Conservation (phyloP, 2,329 filamentous ascomycete genomes). For the Arthrobotrys entomopaga region DNA sequence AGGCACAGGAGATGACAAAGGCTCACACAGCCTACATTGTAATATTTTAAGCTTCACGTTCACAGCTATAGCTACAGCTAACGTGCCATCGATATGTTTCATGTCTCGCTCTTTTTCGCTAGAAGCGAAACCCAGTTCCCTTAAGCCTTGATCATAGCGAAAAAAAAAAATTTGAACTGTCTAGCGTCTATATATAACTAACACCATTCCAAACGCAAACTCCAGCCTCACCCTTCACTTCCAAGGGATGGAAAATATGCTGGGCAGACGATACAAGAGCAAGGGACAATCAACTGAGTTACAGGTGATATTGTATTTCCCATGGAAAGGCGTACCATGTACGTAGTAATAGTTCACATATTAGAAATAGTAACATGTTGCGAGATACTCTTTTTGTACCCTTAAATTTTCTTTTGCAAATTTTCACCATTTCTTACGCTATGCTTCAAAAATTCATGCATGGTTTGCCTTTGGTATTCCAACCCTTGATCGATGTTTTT, state of each 20-base stretch:
- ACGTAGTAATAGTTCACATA: not conserved
- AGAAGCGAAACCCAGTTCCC: no score
- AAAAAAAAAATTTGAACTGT: not conserved
- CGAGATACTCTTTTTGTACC: conserved; percentile 4
- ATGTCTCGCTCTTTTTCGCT: no score
- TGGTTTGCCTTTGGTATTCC: conserved; percentile 39
- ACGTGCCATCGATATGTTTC: no score
- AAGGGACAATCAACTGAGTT: no score
- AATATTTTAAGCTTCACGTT: not conserved
- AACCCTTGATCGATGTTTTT: conserved; percentile 22
- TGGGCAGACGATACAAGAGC: not conserved
- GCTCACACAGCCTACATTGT: not conserved
- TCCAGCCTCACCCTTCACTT: conserved; percentile 15
- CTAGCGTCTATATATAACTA: conserved; percentile 16
- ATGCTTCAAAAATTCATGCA: conserved; percentile 13
- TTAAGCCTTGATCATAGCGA: no score
- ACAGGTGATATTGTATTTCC: not conserved
- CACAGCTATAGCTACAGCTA: not conserved
- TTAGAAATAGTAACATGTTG: conserved; percentile 49
- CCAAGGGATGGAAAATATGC: not conserved
- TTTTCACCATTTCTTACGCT: not conserved
- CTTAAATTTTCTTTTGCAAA: not conserved
- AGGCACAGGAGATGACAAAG: conserved; percentile 10
- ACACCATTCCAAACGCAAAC: not conserved
- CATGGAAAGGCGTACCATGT: conserved; percentile 18